These are phyloP conservation scores for Botrytis paeoniae DNA, from an alignment of 2,329 filamentous ascomycete genomes.

Conservation along the genomic window DNA sequence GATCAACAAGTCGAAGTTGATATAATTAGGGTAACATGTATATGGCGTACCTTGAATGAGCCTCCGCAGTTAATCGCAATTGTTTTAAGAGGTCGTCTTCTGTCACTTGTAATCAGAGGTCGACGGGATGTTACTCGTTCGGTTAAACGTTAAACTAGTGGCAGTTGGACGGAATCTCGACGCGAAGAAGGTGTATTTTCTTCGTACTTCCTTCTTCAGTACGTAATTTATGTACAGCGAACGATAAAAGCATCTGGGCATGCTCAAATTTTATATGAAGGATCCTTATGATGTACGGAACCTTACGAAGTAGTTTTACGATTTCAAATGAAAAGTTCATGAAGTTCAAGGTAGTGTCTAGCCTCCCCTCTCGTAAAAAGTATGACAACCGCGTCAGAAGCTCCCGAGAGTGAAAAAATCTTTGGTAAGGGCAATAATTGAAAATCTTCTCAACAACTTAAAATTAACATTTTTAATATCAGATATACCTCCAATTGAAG, in stretches of 20 bases:
- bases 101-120: constrained; percentile 10
- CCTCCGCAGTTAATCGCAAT: constrained; percentile 3
- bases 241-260: constrained; percentile 50
- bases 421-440: constrained; percentile 27
- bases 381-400: constrained; percentile 40
- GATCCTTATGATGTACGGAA: constrained; percentile 49
- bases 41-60: constrained; percentile 17
- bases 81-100: background rate
- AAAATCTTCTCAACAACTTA: background rate
- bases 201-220: constrained; percentile 17
- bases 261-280: constrained; percentile 51
- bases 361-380: constrained; percentile 32
- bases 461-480: constrained; percentile 23
- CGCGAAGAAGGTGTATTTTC: constrained; percentile 17
- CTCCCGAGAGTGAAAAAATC: constrained; percentile 35
- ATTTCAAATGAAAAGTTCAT: constrained; percentile 56
- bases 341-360: constrained; percentile 49
- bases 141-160: constrained; percentile 27
- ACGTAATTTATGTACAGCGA: constrained; percentile 13
- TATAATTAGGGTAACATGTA: background rate
- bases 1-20: background rate
- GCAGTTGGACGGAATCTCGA: constrained; percentile 24
- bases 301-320: constrained; percentile 52
- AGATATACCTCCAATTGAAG: constrained; percentile 30
- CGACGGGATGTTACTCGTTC: constrained; percentile 20